Percentiles rank a stretch among this genome's conserved stretches.
These are phyloP conservation scores for Capsicum rhomboideum DNA, from an alignment of 257 asterid species.

Conservation along the genomic window DNA sequence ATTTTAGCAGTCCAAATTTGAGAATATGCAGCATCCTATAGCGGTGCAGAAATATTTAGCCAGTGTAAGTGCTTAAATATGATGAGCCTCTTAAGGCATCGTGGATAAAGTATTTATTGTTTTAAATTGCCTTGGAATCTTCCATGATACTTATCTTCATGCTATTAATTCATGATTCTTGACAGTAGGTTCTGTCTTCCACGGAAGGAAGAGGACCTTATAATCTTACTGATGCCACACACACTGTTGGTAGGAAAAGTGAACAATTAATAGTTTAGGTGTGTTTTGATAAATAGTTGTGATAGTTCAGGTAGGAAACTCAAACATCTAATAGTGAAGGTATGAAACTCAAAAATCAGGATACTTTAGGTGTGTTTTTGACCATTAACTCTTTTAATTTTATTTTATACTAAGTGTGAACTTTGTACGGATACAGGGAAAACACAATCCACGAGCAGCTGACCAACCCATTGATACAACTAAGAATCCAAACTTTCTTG, in stretches of 20 bases:
- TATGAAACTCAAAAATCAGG: too few species aligned
- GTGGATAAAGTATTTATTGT: not conserved
- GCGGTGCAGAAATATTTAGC: not conserved
- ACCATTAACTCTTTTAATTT: not conserved
- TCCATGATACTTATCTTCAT: not conserved
- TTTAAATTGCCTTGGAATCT: not conserved
- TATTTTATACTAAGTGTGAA: not conserved
- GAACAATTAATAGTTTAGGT: too few species aligned
- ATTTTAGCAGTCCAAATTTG: not conserved
- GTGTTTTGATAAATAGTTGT: too few species aligned
- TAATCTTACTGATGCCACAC: not conserved
- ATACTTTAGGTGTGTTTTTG: too few species aligned
- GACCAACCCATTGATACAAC: slow-evolving; percentile 57
- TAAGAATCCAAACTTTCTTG: slow-evolving; percentile 85
- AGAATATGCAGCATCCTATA: not conserved
- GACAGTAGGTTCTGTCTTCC: not conserved
- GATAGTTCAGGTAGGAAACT: too few species aligned
- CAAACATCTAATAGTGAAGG: too few species aligned
- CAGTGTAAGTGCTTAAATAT: not conserved
- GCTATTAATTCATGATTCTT: not conserved
- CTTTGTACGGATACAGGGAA: slow-evolving; percentile 46
- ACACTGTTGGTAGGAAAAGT: not conserved
- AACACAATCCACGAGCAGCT: slow-evolving; percentile 63
- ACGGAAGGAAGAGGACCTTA: not conserved
- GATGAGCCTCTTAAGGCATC: not conserved